Evolutionary conservation across 257 asterid species (phyloP), one percentile per base, ranked within the genome.

Genomic region (Eucommia ulmoides): DNA sequence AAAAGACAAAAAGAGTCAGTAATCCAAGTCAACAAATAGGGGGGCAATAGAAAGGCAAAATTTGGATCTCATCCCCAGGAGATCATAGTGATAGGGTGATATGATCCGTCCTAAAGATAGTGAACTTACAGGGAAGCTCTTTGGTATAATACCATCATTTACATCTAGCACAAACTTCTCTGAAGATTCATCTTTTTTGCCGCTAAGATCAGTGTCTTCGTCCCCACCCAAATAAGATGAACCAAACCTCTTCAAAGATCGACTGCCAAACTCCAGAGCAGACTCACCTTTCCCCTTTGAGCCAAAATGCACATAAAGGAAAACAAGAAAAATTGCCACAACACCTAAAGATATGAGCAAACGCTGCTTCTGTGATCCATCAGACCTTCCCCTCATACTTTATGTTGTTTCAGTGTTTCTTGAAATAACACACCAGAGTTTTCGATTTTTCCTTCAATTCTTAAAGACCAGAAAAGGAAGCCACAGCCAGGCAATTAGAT

Each of bases 201-300:
- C 59, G 60, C 77, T 71, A 50, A 67, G 74, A 59, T 81, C 93
- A 55, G 84, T 51, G 60, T 83, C 93, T 63, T 88, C 97, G 65
- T 83, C 94, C 49, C 88, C 93, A 46, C 91, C 77, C 72, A 88
- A 67, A 69, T 83, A 83, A 41, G 97, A 79, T 41, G 95, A 73
- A 24, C 97, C 97, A 16, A 88, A 67, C 58, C 74, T 88, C 70
- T 80, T 81, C 82, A 88, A 72, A 23, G 95, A 85, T 20, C 88
- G 74, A 73, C 92, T 88, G 45, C 97, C 94, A 55, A 83, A 88
- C 71, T 81, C 86, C 20, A 88, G 59, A 47, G 95, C 93, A 62
- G 97, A 73, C 78, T 81, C 95, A 35, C 93, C 92, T 15, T 70
- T 58, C 55, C 70, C 69, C 68, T 83, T 81, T 22, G 88, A 81